Conservation (phyloP, 192 early-diverging fungal species). For the Coemansia sp. region DNA sequence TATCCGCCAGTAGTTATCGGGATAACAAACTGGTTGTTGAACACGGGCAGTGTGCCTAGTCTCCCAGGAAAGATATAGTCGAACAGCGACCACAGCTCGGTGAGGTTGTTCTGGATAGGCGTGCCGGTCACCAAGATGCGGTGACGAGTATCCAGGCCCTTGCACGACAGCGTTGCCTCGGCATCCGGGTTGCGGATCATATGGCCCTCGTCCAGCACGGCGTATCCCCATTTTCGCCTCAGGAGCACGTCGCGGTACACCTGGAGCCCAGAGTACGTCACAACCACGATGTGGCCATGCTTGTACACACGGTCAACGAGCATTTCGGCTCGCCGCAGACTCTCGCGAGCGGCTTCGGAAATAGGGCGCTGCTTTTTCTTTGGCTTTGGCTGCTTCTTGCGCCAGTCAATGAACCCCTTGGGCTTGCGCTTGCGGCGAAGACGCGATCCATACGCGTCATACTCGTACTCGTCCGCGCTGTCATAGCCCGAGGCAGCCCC, state of each 20-base stretch:
- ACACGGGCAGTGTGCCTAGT: conserved; percentile 57
- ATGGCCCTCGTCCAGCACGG: conserved; percentile 93
- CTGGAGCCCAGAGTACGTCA: conserved; percentile 81
- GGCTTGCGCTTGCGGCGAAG: conserved; percentile 46
- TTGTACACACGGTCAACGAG: conserved; percentile 34
- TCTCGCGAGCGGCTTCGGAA: conserved; percentile 17
- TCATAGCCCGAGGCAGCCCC: conserved; percentile 10
- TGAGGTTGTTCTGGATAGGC: conserved; percentile 78
- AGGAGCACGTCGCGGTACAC: conserved; percentile 68
- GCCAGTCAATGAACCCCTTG: conserved; percentile 39
- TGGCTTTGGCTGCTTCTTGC: conserved; percentile 19
- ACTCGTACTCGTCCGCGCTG: conserved; percentile 50
- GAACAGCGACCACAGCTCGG: conserved; percentile 79
- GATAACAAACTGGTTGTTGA: conserved; percentile 80
- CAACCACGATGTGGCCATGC: conserved; percentile 79
- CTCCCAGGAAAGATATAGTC: conserved; percentile 79
- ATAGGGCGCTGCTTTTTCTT: conserved; percentile 9
- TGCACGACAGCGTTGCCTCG: conserved; percentile 71
- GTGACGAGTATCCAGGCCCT: conserved; percentile 69
- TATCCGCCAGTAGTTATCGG: conserved; percentile 92
- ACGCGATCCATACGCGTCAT: conserved; percentile 50
- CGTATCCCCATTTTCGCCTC: conserved; percentile 80
- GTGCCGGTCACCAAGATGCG: conserved; percentile 76
- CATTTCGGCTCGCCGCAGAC: conserved; percentile 18
- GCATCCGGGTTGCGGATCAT: conserved; percentile 95